Base-by-base conservation (phyloP, 2,329 filamentous ascomycete genomes). In the Macrophomina phaseolina region DNA sequence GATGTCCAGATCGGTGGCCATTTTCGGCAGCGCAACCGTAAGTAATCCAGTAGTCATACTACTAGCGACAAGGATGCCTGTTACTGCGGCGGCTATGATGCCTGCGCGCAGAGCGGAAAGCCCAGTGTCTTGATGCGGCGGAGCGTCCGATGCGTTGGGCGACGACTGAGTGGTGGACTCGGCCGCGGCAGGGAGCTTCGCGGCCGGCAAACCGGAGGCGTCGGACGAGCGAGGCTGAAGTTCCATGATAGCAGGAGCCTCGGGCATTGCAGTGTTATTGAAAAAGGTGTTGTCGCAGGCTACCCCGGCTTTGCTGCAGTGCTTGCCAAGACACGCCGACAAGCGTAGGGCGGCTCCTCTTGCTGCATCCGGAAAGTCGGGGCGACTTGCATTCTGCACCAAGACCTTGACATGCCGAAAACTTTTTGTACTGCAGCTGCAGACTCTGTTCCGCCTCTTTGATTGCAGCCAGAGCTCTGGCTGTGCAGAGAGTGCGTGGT, bases 21-120 rank as follows among this genome's bases (percentile, higher is more conserved):
- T 82, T 0, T 76, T 78, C 0, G 81, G 81, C 40, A 83, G 68
- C 4, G 73, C 78, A 2, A 83, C 78, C 3, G 77, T 77, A 16
- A 82, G 75, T 34, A 82, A 65, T 2, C 81, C 81, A 52, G 78
- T 61, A 0, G 56, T 61, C 56, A 48, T 61, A 23, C 56, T 61
- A n/a, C 56, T 61, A 2, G 76, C 46, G 28, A 53, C 30, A 6
- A 61, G 42, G 14, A 61, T 16, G 8, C 40, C 56, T 9, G 56
- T 48, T 2, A 60, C 38, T 2, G 55, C 36, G 8, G 51, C 51
- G 18, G 32, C 36, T 7, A 60, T 60, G 14, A 45, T 28, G 3
- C 55, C n/a, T 0, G 38, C 16, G 18, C 36, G 55, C 18, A 60
- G 18, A 16, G 30, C 14, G 4, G 55, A 60, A 18, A 60, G 53